Conservation (phyloP, 805 yeast genomes). For the Ogataea salicorniae region DNA sequence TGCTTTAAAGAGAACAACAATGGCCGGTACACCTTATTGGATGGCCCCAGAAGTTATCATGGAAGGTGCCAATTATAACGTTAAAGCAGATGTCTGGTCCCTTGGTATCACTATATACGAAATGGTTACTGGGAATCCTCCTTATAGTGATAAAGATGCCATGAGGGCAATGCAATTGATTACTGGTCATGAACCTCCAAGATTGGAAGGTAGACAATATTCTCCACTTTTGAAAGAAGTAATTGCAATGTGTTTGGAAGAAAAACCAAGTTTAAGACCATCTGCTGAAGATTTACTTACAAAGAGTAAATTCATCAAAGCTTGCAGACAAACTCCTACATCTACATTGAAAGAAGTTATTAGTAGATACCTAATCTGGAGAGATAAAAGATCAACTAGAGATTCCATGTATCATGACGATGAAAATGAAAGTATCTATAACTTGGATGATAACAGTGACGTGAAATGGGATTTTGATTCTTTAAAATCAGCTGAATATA, state of each 20-base stretch:
- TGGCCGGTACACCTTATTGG: conserved; percentile 97
- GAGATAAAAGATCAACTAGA: conserved; percentile 59
- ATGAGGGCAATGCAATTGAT: conserved; percentile 91
- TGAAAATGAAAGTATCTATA: conserved; percentile 32
- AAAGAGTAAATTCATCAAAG: conserved; percentile 66
- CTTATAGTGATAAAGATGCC: conserved; percentile 93
- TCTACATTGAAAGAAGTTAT: conserved; percentile 66
- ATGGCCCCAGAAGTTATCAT: conserved; percentile 98
- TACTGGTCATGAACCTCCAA: conserved; percentile 89
- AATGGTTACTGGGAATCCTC: conserved; percentile 96
- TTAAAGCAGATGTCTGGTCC: conserved; percentile 97
- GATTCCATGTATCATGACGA: conserved; percentile 45
- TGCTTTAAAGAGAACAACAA: conserved; percentile 77
- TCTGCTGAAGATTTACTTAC: conserved; percentile 72
- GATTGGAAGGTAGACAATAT: conserved; percentile 86
- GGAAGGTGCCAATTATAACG: conserved; percentile 83
- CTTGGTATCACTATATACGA: conserved; percentile 92
- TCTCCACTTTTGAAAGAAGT: conserved; percentile 75
- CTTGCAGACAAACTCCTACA: conserved; percentile 57
- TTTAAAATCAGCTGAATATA: conserved; percentile 65
- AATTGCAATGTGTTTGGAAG: conserved; percentile 88
- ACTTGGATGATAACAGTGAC: conserved; percentile 31
- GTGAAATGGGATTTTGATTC: conserved; percentile 92
- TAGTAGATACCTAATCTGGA: conserved; percentile 64
- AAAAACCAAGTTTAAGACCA: conserved; percentile 84